A percentile compares a stretch with the other conserved stretches of the same genome.
These are phyloP conservation scores for Lichtheimia hyalospora DNA, from an alignment of 371 early-diverging fungal species.

Conservation along the genomic window DNA sequence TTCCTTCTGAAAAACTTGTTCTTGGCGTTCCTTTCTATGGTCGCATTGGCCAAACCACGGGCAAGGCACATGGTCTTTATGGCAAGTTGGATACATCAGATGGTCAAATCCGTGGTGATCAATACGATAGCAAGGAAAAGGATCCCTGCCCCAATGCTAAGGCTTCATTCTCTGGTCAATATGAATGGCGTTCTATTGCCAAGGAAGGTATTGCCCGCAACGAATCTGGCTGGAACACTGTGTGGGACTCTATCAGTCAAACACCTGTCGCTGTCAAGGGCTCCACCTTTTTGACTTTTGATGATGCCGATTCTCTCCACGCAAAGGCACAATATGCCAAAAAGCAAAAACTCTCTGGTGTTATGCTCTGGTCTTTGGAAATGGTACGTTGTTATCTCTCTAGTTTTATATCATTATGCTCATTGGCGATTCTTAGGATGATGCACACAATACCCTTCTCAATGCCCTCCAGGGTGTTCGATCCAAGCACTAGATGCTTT, in stretches of 20 bases:
- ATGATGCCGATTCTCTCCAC: conserved; percentile 50
- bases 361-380: conserved; percentile 61
- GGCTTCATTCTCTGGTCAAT: conserved; percentile 24
- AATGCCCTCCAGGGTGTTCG: conserved; percentile 36
- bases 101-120: conserved; percentile 20
- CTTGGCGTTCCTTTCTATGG: conserved; percentile 67
- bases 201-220: conserved; percentile 16
- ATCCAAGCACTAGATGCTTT: conserved; percentile 9
- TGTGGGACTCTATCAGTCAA: conserved; percentile 38
- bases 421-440: conserved; percentile 23
- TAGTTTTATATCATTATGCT: neutral
- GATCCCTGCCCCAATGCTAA: conserved; percentile 16
- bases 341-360: conserved; percentile 48
- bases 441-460: conserved; percentile 26
- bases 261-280: conserved; percentile 64
- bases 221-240: conserved; percentile 26
- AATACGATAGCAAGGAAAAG: conserved; percentile 15
- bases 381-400: conserved; percentile 26
- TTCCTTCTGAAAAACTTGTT: conserved; percentile 50
- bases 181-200: conserved; percentile 26
- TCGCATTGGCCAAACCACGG: conserved; percentile 22
- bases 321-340: conserved; percentile 54
- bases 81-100: conserved; percentile 1
- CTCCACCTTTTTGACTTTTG: conserved; percentile 57
- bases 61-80: conserved; percentile 1